These are phyloP conservation scores for Flaveria brownii DNA, from an alignment of 129 eudicot genomes.

Conservation along the genomic window DNA sequence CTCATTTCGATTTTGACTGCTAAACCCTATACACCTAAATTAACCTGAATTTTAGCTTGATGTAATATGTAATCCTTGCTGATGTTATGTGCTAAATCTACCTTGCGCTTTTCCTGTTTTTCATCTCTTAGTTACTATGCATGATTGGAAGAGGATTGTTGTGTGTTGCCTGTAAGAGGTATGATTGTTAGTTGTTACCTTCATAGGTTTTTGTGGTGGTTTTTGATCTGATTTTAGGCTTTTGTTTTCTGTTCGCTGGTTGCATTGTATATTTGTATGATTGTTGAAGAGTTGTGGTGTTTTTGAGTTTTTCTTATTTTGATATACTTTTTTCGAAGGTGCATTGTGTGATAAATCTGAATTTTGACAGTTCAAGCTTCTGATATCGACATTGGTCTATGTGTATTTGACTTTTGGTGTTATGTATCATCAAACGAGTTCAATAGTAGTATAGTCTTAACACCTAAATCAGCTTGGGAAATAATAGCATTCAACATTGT, in stretches of 20 bases:
- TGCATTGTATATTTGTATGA: slow-evolving; percentile 35
- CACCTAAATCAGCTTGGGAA: background rate
- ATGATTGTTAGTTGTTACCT: background rate
- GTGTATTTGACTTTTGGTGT: too few relatives aligned
- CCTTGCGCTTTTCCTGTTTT: background rate
- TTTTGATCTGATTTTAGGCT: slow-evolving; percentile 17
- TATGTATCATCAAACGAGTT: background rate
- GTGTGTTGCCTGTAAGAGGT: background rate
- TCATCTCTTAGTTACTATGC: background rate
- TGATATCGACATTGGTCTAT: background rate
- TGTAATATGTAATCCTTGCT: background rate
- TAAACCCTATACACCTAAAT: background rate
- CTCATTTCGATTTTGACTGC: background rate
- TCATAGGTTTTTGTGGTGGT: background rate
- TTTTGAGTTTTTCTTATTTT: background rate
- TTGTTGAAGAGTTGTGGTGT: background rate
- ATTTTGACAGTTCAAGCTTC: slow-evolving; percentile 17
- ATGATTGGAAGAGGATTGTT: slow-evolving; percentile 10
- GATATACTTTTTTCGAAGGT: background rate
- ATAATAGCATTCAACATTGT: background rate
- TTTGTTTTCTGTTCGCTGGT: background rate
- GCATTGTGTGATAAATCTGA: slow-evolving; percentile 7
- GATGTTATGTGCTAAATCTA: background rate
- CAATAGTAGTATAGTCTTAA: background rate
- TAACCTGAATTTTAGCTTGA: slow-evolving; percentile 8